Evolutionary conservation across 345 rosid genomes (phyloP).

Genomic region (Melaleuca alternifolia): DNA sequence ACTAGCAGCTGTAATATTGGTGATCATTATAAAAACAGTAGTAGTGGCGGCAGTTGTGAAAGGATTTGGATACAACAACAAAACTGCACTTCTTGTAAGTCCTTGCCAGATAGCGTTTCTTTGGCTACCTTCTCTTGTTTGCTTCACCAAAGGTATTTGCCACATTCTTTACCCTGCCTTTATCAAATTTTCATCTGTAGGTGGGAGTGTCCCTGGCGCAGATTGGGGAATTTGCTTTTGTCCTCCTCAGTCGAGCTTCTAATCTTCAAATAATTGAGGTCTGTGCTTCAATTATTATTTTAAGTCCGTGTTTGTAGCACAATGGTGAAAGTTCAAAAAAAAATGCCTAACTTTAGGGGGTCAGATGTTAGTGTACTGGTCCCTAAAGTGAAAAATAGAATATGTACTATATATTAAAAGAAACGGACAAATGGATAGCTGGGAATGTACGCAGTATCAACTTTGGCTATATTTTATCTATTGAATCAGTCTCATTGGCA

Average conservation of each 20-base stretch:
- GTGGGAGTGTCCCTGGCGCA: constrained; percentile 96
- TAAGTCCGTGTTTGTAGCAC: not conserved
- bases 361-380: not conserved
- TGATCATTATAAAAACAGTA: constrained; percentile 61
- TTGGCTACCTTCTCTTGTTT: not conserved
- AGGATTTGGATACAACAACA: constrained; percentile 85
- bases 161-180: constrained; percentile 3
- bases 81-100: constrained; percentile 79
- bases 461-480: not conserved
- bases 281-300: not conserved
- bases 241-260: constrained; percentile 94
- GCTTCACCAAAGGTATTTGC: not conserved
- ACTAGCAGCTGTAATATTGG: constrained; percentile 72
- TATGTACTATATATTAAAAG: not conserved
- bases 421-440: not conserved
- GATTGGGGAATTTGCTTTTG: constrained; percentile 96
- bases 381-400: not conserved
- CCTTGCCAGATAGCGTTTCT: not conserved
- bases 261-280: constrained; percentile 97
- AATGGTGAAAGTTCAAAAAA: no score
- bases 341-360: not conserved
- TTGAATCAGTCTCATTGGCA: not conserved
- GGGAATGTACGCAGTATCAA: not conserved
- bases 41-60: constrained; percentile 63
- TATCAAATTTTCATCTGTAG: constrained; percentile 20